A percentile compares a stretch with the other conserved stretches of the same genome.
Conservation (phyloP, 2,329 filamentous ascomycete species). For the Venturia nashicola region DNA sequence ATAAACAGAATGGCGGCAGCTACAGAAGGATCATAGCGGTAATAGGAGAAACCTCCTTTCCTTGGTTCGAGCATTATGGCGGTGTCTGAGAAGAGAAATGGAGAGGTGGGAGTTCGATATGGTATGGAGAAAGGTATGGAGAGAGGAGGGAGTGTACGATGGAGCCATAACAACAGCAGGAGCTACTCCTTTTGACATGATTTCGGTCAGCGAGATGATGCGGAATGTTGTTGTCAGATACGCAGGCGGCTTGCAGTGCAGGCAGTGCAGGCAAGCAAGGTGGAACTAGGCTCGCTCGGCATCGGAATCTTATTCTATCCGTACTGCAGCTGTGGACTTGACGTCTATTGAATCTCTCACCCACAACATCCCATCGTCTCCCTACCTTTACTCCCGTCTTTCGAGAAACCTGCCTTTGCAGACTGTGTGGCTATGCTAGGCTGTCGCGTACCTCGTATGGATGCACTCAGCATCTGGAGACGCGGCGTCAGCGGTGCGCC, state of each 20-base stretch:
- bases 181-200: background rate
- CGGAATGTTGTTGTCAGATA: background rate
- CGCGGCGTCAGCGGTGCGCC: background rate
- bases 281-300: too few relatives aligned
- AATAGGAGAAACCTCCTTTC: conserved; percentile 10
- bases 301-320: background rate
- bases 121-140: too few relatives aligned
- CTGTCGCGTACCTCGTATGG: background rate
- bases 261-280: too few relatives aligned
- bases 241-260: background rate
- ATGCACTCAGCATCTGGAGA: background rate
- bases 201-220: background rate
- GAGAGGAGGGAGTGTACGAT: background rate
- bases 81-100: background rate
- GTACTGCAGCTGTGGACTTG: background rate
- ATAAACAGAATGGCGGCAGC: conserved; percentile 34
- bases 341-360: background rate
- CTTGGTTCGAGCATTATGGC: background rate
- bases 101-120: background rate
- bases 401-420: too few relatives aligned
- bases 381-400: too few relatives aligned
- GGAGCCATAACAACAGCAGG: background rate
- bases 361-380: background rate
- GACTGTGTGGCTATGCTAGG: background rate
- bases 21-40: conserved; percentile 34